Base-by-base conservation (phyloP, 768 basidiomycete genomes). In the Lepiota subincarnata region DNA sequence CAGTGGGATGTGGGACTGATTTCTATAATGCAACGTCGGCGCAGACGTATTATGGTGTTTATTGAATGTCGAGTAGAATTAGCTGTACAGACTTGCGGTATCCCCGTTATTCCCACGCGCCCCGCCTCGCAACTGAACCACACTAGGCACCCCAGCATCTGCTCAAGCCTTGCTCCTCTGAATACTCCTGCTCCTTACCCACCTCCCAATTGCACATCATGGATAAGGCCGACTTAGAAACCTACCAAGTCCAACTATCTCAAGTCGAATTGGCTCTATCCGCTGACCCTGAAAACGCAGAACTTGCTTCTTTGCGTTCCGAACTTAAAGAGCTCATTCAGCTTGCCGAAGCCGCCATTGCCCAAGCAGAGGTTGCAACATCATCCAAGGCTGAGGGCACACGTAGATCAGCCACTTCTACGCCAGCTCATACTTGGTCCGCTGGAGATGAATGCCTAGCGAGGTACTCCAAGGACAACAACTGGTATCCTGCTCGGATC, bases 401-500 rank as follows among this genome's bases (percentile, higher is more conserved):
- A 22, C 53, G 53, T 20, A 37, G 53, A 54, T 44, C 59, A 12
- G 43, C 77, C 8, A 67, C 74, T 11, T 65, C 80, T 4, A 74
- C 77, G 0, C 77, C 84, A 19, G 64, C 74, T 5, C 75, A 80
- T 49, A 69, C 75, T n/a, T 90, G 84, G 83, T 76, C 77, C 12
- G 87, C 90, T 37, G 92, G 92, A 8, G 89, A 89, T 63, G 91
- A 94, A 57, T 89, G 88, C 63, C 73, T 92, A 22, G 90, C 90
- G 22, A 89, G 88, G 69, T 94, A 91, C 71, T 87, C 89, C 7
- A 81, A 79, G 36, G 93, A 95, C 68, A 86, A 87, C 39, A 73
- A 75, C 56, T 94, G 87, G 84, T 95, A 95, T 67, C 88, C 93
- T 38, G 93, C 92, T 37, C 83, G 90, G 22, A 90, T 96, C 71